A percentile compares a stretch with the other conserved stretches of the same genome.
Conservation (phyloP, 1,139 yeast species). For the Pichia sp. region DNA sequence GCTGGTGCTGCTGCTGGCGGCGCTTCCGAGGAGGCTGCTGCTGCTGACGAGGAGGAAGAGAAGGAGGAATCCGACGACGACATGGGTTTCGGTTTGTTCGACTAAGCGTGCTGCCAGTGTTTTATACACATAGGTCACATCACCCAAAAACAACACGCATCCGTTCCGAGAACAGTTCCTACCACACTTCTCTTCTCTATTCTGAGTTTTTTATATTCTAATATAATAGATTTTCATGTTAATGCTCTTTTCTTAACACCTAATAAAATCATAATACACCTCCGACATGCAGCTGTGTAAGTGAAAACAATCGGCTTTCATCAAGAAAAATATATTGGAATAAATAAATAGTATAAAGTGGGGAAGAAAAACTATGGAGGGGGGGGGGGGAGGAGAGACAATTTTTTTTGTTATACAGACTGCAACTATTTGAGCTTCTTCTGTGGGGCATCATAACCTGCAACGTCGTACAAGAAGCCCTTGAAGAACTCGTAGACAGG, state of each 20-base stretch:
- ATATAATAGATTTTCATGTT: conserved; percentile 17
- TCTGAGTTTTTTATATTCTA: conserved; percentile 10
- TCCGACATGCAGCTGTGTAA: no score
- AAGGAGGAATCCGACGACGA: conserved; percentile 70
- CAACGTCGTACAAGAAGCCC: conserved; percentile 53
- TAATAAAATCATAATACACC: neutral
- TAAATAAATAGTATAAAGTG: neutral
- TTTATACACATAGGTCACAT: no score
- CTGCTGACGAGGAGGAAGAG: conserved; percentile 48
- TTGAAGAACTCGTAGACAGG: conserved; percentile 92
- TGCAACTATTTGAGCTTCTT: conserved; percentile 24
- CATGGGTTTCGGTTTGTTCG: conserved; percentile 77
- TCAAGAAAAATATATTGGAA: neutral
- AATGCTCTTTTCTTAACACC: conserved; percentile 16
- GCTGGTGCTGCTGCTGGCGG: conserved; percentile 59
- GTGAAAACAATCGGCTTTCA: no score
- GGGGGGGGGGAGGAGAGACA: neutral
- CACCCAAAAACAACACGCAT: no score
- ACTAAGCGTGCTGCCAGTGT: conserved; percentile 36
- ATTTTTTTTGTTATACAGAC: neutral
- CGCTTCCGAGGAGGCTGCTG: conserved; percentile 61
- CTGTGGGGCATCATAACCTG: conserved; percentile 31
- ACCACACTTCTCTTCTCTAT: neutral
- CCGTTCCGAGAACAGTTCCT: neutral
- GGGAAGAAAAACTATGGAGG: neutral